Evolutionary conservation across 2,329 filamentous ascomycete genomes (phyloP), one percentile per base, ranked within the genome.

Genomic region (Hypoxylon sp.): DNA sequence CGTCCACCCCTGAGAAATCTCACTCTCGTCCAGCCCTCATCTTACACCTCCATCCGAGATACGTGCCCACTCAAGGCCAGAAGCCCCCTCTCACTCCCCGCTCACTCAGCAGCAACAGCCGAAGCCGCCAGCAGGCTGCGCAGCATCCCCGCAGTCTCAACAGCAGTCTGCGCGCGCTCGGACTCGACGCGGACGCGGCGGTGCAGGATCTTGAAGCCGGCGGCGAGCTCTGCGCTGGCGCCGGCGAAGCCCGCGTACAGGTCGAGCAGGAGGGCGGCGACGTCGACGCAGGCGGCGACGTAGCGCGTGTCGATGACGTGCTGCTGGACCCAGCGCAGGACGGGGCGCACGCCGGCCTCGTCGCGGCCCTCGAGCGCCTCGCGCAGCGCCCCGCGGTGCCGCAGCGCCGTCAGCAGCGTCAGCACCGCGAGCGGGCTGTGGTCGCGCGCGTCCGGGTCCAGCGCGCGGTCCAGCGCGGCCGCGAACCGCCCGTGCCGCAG

Each of bases 61-160:
- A 11, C 8, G 26, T 27, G 26, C n/a, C n/a, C n/a, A n/a, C n/a
- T n/a, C n/a, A n/a, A n/a, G n/a, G n/a, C n/a, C n/a, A n/a, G 17
- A 13, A 37, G 15, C 24, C 26, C 21, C 48, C 1, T 27, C 20
- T 42, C 35, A 35, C 35, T 48, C 17, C 24, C 23, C n/a, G 24
- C 11, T 27, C 27, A 10, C 33, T 20, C 24, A 15, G 10, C 20
- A 3, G 23, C 38, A 38, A 41, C 47, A 66, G 4, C 70, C 69
- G 46, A 70, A 13, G 38, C 38, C 69, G 7, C 78, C 68, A 89
- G 85, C 63, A 86, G 63, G 45, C 78, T 89, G 67, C 94, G 91
- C 63, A 98, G 77, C 93, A 98, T 97, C 2, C 94, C 95, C 65
- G 84, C 84, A 9, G 91, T 93, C 76, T 90, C 87, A 67, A 86